phyloP scores from a whole-genome alignment of 345 rosid genomes.

The Angophora floribunda region DNA sequence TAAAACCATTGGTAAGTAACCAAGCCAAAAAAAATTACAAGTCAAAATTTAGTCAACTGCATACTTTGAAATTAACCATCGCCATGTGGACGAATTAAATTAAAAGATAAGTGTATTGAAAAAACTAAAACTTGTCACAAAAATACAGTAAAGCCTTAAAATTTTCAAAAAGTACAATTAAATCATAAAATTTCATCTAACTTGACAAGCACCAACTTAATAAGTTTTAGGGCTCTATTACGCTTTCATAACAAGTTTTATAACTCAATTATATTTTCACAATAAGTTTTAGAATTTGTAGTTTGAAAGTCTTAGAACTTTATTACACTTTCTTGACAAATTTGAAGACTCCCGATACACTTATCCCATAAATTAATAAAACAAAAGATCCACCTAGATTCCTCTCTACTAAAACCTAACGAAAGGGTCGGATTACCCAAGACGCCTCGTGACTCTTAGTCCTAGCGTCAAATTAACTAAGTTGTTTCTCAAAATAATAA shows the following conservation, averaged over 20 bases:
- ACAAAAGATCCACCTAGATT: not conserved
- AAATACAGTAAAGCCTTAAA: accelerated
- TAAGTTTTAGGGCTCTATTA: no score
- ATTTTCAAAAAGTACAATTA: accelerated
- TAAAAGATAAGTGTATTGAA: no score
- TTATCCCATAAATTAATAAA: not conserved
- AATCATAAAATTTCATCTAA: no score
- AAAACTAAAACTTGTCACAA: accelerated
- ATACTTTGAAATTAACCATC: not conserved
- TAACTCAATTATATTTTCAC: accelerated
- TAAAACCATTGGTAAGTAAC: not conserved
- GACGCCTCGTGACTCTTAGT: not conserved
- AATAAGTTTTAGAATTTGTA: not conserved
- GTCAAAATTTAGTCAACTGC: not conserved
- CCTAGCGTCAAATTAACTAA: not conserved
- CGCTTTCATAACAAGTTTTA: accelerated
- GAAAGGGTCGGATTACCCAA: not conserved
- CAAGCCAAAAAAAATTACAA: not conserved
- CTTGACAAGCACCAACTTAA: accelerated
- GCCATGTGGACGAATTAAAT: accelerated
- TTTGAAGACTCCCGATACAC: not conserved
- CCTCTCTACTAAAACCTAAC: not conserved
- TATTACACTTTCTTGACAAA: not conserved
- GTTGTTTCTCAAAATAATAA: not conserved
- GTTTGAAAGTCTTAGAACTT: not conserved